phyloP scores from a whole-genome alignment of 768 basidiomycete genomes.

The Russula sp. region DNA sequence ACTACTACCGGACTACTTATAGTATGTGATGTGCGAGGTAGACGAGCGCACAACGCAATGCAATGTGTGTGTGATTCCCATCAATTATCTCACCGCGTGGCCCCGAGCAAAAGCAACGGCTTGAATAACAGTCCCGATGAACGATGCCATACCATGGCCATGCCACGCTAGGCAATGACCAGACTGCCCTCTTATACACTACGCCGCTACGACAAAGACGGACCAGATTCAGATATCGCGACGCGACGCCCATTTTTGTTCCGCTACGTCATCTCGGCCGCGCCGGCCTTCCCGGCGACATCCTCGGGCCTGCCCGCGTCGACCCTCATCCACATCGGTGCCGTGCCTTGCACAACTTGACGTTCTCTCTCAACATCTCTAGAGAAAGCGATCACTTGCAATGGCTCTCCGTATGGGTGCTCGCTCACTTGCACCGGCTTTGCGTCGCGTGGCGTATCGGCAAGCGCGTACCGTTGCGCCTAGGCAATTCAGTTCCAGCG shows the following conservation, averaged over 20 bases:
- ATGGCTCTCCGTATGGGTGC: constrained; percentile 13
- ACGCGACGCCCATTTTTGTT: too few species aligned
- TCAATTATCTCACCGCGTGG: background rate
- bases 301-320: too few species aligned
- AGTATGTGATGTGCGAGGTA: constrained; percentile 1
- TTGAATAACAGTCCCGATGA: too few species aligned
- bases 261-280: constrained; percentile 9
- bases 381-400: background rate
- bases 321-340: background rate
- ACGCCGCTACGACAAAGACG: too few species aligned
- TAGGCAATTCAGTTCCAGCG: constrained; percentile 12
- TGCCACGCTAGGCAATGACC: too few species aligned
- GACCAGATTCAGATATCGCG: too few species aligned
- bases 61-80: background rate
- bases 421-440: constrained; percentile 4
- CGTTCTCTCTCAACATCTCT: background rate
- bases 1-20: background rate
- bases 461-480: constrained; percentile 1
- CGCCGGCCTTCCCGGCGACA: constrained; percentile 3
- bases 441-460: constrained; percentile 6
- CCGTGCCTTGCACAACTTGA: background rate
- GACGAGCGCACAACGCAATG: background rate
- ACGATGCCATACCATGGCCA: background rate
- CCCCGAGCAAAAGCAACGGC: too few species aligned
- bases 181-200: too few species aligned